Evolutionary conservation across 2,329 filamentous ascomycete genomes (phyloP).

Genomic region (Fragosphaeria purpurea): DNA sequence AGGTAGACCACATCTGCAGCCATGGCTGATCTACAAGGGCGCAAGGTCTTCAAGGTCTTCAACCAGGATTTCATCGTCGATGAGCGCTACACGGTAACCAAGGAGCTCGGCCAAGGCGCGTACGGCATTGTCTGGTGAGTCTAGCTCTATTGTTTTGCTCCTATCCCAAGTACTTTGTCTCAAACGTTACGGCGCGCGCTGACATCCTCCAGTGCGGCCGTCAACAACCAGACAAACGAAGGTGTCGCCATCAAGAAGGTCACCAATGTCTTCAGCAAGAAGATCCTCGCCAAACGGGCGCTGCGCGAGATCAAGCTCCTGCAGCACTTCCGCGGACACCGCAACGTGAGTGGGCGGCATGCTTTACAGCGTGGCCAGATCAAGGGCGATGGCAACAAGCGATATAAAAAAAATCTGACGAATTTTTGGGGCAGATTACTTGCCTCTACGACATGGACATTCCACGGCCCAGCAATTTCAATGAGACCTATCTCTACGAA

Average conservation of each 20-base stretch:
- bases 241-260: conserved; percentile 99
- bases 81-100: conserved; percentile 95
- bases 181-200: conserved; percentile 1
- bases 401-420: too few relatives aligned
- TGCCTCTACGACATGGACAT: conserved; percentile 99
- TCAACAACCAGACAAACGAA: conserved; percentile 82
- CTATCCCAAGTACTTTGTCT: conserved; percentile 12
- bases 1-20: neutral
- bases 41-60: conserved; percentile 98
- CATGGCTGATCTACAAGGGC: conserved; percentile 32
- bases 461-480: conserved; percentile 92
- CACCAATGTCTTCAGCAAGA: conserved; percentile 99
- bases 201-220: conserved; percentile 59
- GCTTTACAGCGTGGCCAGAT: too few relatives aligned
- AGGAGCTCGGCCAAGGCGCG: conserved; percentile 94
- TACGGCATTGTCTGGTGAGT: conserved; percentile 96
- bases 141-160: neutral
- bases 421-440: conserved; percentile 59
- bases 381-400: too few relatives aligned
- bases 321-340: conserved; percentile 89
- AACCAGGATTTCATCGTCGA: conserved; percentile 99
- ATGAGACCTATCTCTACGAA: conserved; percentile 98
- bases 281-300: conserved; percentile 96
- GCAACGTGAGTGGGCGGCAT: conserved; percentile 52
- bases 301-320: conserved; percentile 97